These are phyloP conservation scores for Corinectria fuckeliana DNA, from an alignment of 2,329 filamentous ascomycete species.

Conservation along the genomic window DNA sequence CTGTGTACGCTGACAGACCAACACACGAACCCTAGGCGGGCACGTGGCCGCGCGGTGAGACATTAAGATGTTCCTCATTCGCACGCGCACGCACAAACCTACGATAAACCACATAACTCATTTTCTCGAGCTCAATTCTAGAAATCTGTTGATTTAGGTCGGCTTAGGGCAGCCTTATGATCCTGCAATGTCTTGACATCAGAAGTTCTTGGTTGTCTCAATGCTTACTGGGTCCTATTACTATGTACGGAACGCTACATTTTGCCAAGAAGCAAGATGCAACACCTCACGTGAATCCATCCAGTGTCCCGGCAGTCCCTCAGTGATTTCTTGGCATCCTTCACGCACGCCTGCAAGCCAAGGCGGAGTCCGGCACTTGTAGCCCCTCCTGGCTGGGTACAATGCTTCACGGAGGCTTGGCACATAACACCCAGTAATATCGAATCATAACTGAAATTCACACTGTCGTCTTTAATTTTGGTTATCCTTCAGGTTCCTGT, in stretches of 20 bases:
- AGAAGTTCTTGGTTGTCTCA: not conserved
- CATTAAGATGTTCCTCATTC: not conserved
- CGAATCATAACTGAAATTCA: slow-evolving; percentile 20
- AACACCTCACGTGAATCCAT: slow-evolving; percentile 1
- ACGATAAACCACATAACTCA: not conserved
- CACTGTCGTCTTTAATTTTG: slow-evolving; percentile 32
- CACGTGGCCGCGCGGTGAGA: slow-evolving; percentile 17
- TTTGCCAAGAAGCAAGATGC: not conserved
- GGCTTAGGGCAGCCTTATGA: not conserved
- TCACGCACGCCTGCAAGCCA: slow-evolving; percentile 4
- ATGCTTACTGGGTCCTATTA: not conserved
- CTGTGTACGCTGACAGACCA: not conserved
- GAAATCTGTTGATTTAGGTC: not conserved
- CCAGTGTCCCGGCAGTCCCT: not conserved
- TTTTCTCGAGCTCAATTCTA: slow-evolving; percentile 7
- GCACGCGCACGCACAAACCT: not conserved
- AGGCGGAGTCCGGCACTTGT: slow-evolving; percentile 18
- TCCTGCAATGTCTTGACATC: not conserved
- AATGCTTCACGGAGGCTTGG: slow-evolving; percentile 1
- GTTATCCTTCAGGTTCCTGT: slow-evolving; percentile 32
- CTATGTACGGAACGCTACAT: not conserved
- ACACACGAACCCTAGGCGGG: slow-evolving; percentile 6
- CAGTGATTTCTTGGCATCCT: slow-evolving; percentile 14
- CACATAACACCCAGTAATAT: slow-evolving; percentile 7
- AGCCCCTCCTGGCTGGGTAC: not conserved